Base-by-base conservation (phyloP, 2,329 filamentous ascomycete genomes). In the Arthroderma sp. region DNA sequence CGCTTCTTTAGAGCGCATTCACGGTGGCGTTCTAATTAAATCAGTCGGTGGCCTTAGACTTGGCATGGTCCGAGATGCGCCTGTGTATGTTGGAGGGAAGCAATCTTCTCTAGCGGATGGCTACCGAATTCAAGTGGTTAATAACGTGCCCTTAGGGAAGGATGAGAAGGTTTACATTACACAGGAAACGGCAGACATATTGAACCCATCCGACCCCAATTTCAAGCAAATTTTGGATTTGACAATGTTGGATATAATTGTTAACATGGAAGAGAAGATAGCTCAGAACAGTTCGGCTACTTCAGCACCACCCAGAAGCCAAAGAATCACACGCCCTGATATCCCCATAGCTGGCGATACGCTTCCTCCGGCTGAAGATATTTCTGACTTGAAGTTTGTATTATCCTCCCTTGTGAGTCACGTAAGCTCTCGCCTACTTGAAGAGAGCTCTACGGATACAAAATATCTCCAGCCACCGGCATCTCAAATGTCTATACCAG, bases 81-180 rank as follows among this genome's bases (percentile, higher is more conserved):
- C 64, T 2, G 47, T 64, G 3, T 44, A 52, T 7, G 38, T 47
- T 6, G 57, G 57, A 11, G 38, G 53, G 33, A 45, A 45, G 22
- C 33, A 33, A 6, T 40, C 45, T 22, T 15, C 40, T 3, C 47
- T 44, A 15, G 47, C 47, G 45, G 65, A 66, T 33, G 63, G 61
- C 7, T 72, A 63, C 45, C 64, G 69, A 37, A 80, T 96, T 36
- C 84, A 83, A 46, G 82, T 83, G 38, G 80, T 94, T 49, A 87
- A 85, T 36, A 85, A 83, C 52, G 75, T 88, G 36, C 76, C 83
- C 1, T 70, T 98, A 3, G 89, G 89, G 3, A 81, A 83, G 40
- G 86, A 96, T 57, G 89, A 96, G 63, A 84, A 81, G 51, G 78
- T 95, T 15, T 84, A 85, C 58, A 75, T 96, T 50, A 78, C 83